Base-by-base conservation (phyloP, 441 rosid genomes). In the Adansonia madagascariensis region DNA sequence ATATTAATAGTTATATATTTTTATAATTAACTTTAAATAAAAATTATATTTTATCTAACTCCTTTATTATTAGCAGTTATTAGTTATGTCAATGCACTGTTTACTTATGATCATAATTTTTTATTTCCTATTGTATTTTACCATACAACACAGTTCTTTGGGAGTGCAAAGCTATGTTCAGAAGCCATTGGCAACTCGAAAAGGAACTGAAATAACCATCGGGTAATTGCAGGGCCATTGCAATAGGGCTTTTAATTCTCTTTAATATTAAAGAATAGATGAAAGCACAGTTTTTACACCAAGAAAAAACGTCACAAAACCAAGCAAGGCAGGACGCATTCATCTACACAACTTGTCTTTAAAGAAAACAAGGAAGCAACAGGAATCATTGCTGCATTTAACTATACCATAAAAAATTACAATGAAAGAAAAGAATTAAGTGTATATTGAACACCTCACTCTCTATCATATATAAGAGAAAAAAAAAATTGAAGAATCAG, bases 321-420 rank as follows among this genome's bases (percentile, higher is more conserved):
- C 85, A 77, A 76, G 50, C 71, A 18, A 71, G 80, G 35, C 73
- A 62, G 80, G 67, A 77, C 43, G 74, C 80, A 56, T 27, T 18
- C 27, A 78, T 57, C 53, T 70, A 47, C 46, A 46, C 62, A 73
- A 39, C 78, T 67, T 65, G 47, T 75, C 78, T 50, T 22, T 31
- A 0, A 27, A 61, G 59, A 75, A 73, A 49, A 82, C 64, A 53
- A 75, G 59, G 76, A 82, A 84, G 91, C 91, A 88, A 86, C 88
- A 80, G 84, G 80, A 80, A 71, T 88, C 82, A 85, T 90, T 90
- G 90, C 88, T 84, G 82, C 80, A 55, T 81, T 81, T 68, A 60
- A 62, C 85, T 68, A 62, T 82, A 79, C 65, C 78, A 82, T 77
- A 77, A 53, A 50, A 79, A 81, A 84, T 79, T 77, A 78, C 80